Base-by-base conservation (phyloP, 306 rosid genomes). In the Pyrus betulifolia region DNA sequence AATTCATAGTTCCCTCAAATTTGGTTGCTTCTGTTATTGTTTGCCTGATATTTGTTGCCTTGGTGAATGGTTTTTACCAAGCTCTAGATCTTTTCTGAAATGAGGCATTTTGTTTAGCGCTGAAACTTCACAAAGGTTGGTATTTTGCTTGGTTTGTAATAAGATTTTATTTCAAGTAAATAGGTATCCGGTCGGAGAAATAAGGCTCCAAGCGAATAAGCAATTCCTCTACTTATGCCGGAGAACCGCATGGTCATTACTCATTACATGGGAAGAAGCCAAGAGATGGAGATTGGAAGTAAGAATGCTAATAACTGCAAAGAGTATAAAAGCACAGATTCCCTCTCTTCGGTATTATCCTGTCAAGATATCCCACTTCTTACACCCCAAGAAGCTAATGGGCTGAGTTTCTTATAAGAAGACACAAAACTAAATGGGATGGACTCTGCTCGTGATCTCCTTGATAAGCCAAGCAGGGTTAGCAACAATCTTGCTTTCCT, bases 191-290 rank as follows among this genome's bases (percentile, higher is more conserved):
- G 70, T 80, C 84, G 92, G 97, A 95, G 99, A 87, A 95, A 73
- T 88, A 95, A 95, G 87, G 99, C 97, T 87, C 97, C 91, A 70
- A 73, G 92, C 64, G 97, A 95, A 84, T 86, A 90, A 80, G 86
- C 97, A 55, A 95, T 95, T 82, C 99, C 99, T 23, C 81, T 95
- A 78, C 99, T 92, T 49, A 95, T 95, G 92, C 97, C 97, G 77
- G 97, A 95, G 79, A 97, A 95, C 55, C 99, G 89, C 87, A 95
- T 95, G 99, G 97, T 95, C 73, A 92, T 92, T 87, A 97, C 99
- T 76, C 99, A 90, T 84, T 95, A 95, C 89, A 80, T 88, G 96
- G 91, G 96, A 67, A 80, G 57, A 71, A 86, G 83, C 85, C 69
- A 68, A 70, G 97, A 85, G 78, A 45, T 75, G 75, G 86, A 87